Base-by-base conservation (phyloP, 106 monocot species). In the Dendrobium catenatum region DNA sequence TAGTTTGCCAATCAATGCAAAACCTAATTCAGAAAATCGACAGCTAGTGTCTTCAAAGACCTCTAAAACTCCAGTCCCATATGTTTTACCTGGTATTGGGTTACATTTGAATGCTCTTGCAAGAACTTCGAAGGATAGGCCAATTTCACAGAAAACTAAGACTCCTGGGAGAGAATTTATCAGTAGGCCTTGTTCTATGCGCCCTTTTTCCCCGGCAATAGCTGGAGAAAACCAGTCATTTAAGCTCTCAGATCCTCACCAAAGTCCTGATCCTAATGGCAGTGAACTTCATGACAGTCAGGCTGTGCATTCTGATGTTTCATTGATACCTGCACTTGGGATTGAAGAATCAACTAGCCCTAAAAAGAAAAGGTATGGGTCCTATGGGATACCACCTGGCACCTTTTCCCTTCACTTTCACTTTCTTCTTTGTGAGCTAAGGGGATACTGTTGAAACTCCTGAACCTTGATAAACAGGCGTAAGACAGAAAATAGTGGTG, bases 101-200 rank as follows among this genome's bases (percentile, higher is more conserved):
- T 82, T 98, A 84, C 98, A 98, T 84, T 87, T 98, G 85, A 98
- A 98, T 85, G 77, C 94, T 84, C 87, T 98, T 80, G 85, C 98
- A 11, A 72, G 88, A 76, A 80, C 85, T 16, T 83, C 88, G 27
- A 89, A 86, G 68, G 93, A 88, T 80, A 86, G 81, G 77, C 49
- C 81, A 77, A 73, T 68, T 74, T 16, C 55, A 42, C 83, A 89
- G 67, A 91, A 88, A 75, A 76, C 58, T 77, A 11, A 75, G 33
- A 16, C 82, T 87, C 86, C 82, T 77, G 83, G 75, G 46, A 91
- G 80, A 81, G 54, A 64, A 31, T 42, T 87, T 29, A 78, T 79
- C 29, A 72, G 59, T 76, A 81, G 77, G 68, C 82, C 80, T 37
- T 79, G 86, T 44, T 82, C 86, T 64, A 40, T 80, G 76, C 76